Conservation (phyloP, 179 eudicot genomes). For the Amaranthus tricolor region DNA sequence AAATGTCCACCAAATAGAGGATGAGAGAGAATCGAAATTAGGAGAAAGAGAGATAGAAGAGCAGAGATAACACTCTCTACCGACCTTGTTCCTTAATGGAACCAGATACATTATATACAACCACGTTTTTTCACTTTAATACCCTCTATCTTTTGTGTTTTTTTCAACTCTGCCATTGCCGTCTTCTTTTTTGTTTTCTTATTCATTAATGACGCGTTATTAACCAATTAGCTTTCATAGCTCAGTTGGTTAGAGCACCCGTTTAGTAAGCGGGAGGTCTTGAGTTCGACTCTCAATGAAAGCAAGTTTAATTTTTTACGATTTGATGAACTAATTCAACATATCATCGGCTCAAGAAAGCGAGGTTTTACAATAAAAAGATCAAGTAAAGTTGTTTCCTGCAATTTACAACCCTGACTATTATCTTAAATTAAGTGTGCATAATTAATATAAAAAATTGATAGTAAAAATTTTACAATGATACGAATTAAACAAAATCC, state of each 20-base stretch:
- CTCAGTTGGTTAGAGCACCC: constrained; percentile 25
- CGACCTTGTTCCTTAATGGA: constrained; percentile 23
- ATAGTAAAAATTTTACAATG: too few species aligned
- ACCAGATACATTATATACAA: not conserved
- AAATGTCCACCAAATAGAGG: constrained; percentile 31
- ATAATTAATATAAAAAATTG: too few species aligned
- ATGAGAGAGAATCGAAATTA: constrained; percentile 3
- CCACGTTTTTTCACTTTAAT: not conserved
- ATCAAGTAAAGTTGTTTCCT: too few species aligned
- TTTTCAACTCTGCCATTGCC: constrained; percentile 5
- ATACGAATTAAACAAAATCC: too few species aligned
- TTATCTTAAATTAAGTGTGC: too few species aligned
- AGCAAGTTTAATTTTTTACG: not conserved
- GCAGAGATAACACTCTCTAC: constrained; percentile 29
- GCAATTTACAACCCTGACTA: too few species aligned
- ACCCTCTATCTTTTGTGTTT: not conserved
- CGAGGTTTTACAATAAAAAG: too few species aligned
- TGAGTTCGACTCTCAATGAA: constrained; percentile 26
- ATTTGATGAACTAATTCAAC: too few species aligned
- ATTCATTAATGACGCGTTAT: not conserved
- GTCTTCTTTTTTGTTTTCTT: not conserved
- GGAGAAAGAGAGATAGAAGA: constrained; percentile 10
- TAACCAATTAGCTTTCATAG: constrained; percentile 2
- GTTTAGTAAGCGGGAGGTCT: constrained; percentile 28
- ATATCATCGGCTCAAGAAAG: too few species aligned